phyloP scores from a whole-genome alignment of 2,329 filamentous ascomycete species.

The Leptographium lundbergii region DNA sequence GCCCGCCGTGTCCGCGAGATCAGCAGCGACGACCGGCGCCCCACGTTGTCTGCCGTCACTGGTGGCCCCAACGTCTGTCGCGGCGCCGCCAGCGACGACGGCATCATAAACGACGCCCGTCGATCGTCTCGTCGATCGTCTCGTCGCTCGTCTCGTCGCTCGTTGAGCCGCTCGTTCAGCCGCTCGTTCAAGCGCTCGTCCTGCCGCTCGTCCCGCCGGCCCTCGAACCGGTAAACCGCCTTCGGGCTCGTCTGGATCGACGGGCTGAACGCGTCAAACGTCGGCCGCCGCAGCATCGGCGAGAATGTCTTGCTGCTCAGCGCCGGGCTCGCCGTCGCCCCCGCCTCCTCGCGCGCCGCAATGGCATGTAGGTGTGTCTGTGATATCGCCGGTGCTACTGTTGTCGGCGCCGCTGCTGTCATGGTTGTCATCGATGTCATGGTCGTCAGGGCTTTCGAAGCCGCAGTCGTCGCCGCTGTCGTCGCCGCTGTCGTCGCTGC shows the following conservation, averaged over 20 bases:
- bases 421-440: neutral
- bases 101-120: constrained; percentile 22
- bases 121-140: too few relatives aligned
- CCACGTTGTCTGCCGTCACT: constrained; percentile 26
- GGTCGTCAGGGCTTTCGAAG: neutral
- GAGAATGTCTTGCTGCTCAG: constrained; percentile 5
- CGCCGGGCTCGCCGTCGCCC: constrained; percentile 4
- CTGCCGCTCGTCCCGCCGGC: neutral
- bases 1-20: constrained; percentile 29
- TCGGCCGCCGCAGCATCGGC: neutral
- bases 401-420: neutral
- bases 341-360: constrained; percentile 12
- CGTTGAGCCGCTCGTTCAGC: neutral
- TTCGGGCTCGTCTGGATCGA: neutral
- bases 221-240: neutral
- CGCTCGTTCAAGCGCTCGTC: too few relatives aligned
- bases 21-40: constrained; percentile 41
- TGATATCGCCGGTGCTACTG: neutral
- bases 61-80: constrained; percentile 26
- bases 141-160: constrained; percentile 3
- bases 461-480: neutral
- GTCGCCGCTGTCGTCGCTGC: constrained; percentile 7
- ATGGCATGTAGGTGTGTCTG: neutral
- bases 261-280: neutral
- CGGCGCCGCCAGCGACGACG: constrained; percentile 31